Conservation (phyloP, 345 rosid species). For the Eucalyptus grandis region DNA sequence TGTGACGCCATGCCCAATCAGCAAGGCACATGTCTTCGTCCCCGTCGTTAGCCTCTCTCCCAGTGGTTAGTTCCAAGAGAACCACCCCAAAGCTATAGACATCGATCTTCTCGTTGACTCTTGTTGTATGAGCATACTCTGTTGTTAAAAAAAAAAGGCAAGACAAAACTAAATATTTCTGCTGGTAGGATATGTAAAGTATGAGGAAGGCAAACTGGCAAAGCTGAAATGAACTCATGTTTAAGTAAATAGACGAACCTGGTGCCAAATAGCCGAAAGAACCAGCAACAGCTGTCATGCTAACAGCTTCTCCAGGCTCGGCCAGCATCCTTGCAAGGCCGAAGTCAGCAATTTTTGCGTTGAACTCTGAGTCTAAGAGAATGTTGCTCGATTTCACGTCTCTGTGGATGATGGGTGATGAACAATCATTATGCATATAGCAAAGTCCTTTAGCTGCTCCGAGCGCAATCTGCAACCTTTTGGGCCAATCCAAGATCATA, state of each 20-base stretch:
- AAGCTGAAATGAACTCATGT: background rate
- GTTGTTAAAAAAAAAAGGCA: background rate
- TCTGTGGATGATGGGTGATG: slow-evolving; percentile 43
- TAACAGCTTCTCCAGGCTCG: slow-evolving; percentile 20
- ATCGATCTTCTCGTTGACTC: slow-evolving; percentile 46
- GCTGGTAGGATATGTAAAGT: background rate
- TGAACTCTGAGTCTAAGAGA: slow-evolving; percentile 41
- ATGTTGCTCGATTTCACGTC: slow-evolving; percentile 65
- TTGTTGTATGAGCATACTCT: slow-evolving; percentile 40
- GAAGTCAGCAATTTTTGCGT: slow-evolving; percentile 53
- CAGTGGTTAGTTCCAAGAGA: slow-evolving; percentile 56
- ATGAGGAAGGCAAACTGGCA: background rate
- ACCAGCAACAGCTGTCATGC: slow-evolving; percentile 44
- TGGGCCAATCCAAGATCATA: slow-evolving; percentile 35
- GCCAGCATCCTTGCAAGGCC: slow-evolving; percentile 49
- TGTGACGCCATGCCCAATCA: slow-evolving; percentile 47
- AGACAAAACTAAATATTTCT: background rate
- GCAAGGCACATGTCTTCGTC: slow-evolving; percentile 33
- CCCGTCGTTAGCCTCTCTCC: slow-evolving; percentile 28
- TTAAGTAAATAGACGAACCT: slow-evolving; percentile 1
- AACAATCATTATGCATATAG: slow-evolving; percentile 59
- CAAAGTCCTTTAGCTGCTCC: slow-evolving; percentile 58
- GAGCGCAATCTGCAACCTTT: slow-evolving; percentile 39
- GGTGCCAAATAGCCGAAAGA: slow-evolving; percentile 62
- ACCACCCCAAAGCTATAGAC: slow-evolving; percentile 65